Base-by-base conservation (phyloP, 1,284 basidiomycete genomes). In the Rhodotorula sp. region DNA sequence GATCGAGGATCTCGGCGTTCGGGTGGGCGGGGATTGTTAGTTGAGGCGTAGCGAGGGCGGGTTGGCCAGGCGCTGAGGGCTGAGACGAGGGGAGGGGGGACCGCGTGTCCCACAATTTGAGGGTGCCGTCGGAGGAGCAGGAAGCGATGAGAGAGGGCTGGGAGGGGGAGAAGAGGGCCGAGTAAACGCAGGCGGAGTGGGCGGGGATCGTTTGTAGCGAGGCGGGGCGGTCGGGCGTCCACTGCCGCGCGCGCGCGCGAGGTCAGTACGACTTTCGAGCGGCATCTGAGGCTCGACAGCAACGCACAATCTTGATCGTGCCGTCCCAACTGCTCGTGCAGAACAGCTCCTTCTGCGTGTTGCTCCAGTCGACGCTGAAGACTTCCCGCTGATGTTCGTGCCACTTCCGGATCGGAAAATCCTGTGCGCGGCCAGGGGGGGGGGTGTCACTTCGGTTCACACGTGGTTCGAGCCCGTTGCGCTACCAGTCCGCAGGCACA, bases 361-460 rank as follows among this genome's bases (percentile, higher is more conserved):
- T 98, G 73, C 90, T 94, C 95, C 95, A 99, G 80, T 99, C 92
- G 18, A 97, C 86, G n/a, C 89, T 90, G 81, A 92, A 94, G 10
- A 94, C 91, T 79, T 99, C 95, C 55, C 89, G 86, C 10, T 87
- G 86, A 79, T 99, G 95, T 80, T 98, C 95, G 74, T 91, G 88
- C 94, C 94, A 99, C 61, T 87, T 87, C 67, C 88, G 87, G 67
- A 98, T 89, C 0, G 95, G 95, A 70, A 89, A 86, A 77, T 93
- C 89, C 89, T 94, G 84, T 34, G 44, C 48, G 13, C 8, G 28
- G 22, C 18, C n/a, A 30, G 15, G n/a, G n/a, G n/a, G n/a, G n/a
- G n/a, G n/a, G n/a, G n/a, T n/a, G n/a, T n/a, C n/a, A n/a, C n/a
- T n/a, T n/a, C n/a, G n/a, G n/a, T n/a, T n/a, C n/a, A n/a, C n/a